Base-by-base conservation (phyloP, 805 yeast genomes). In the Spathaspora boniae region DNA sequence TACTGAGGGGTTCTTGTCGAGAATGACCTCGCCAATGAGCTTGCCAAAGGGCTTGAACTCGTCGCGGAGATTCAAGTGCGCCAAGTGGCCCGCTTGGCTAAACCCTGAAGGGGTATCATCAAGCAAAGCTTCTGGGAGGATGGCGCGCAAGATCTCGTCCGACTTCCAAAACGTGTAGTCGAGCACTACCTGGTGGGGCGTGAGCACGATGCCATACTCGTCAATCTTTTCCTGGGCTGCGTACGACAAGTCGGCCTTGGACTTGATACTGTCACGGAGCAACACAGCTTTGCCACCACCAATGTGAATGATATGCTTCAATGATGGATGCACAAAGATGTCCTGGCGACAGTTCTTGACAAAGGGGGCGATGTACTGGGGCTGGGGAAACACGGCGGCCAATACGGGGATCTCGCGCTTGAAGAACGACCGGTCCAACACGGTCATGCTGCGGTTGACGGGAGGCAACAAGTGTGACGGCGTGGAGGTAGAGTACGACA, bases 31-130 rank as follows among this genome's bases (percentile, higher is more conserved):
- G 0, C 98, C 99, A 41, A 94, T 93, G 14, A 93, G 54, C 2
- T 64, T 44, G 31, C 84, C 89, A 53, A 72, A 91, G 2, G 94
- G 94, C 52, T 86, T 80, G 62, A 81, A 93, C 51, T 86, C 93
- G 26, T 82, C 83, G 29, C 88, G 70, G 27, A 93, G 59, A 51
- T 93, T 93, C 51, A 94, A 60, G 59, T 93, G 99, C 0, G 98
- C 98, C 39, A 93, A 74, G 60, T 93, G 98, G 0, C 99, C 99
- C 0, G 95, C 94, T 24, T 80, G 78, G 1, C 98, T 86, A 56
- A 85, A 93, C 0, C 98, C 94, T 1, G 93, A 70, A 1, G 98
- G 99, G 6, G 82, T 68, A 38, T 87, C 95, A 27, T 74, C 80
- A 5, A 76, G 59, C 15, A 78, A 57, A 14, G 78, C 68, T 29